Evolutionary conservation across 129 eudicot genomes (phyloP).

Genomic region (sunflower (Helianthus annuus)): HanXRQr2.0-SUNRISE NC_035441.2:146134643-146135142

Average conservation of each 20-base stretch:
- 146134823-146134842: background rate
- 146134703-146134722: too few relatives aligned
- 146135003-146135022: conserved; percentile 20
- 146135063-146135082: conserved; percentile 16
- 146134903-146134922: conserved; percentile 84
- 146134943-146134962: conserved; percentile 94
- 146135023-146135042: background rate
- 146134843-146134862: background rate
- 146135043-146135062: background rate
- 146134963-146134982: conserved; percentile 60
- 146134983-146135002: conserved; percentile 47
- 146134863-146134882: background rate
- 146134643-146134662: too few relatives aligned
- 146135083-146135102: conserved; percentile 77
- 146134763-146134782: too few relatives aligned
- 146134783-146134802: too few relatives aligned
- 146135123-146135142: conserved; percentile 86
- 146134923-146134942: conserved; percentile 93
- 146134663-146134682: too few relatives aligned
- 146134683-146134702: too few relatives aligned
- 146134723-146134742: too few relatives aligned
- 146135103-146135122: conserved; percentile 82
- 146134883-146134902: background rate
- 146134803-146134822: too few relatives aligned
- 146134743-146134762: too few relatives aligned